A percentile compares a stretch with the other conserved stretches of the same genome.
Evolutionary conservation across 441 rosid genomes (phyloP).

Genomic region (Eutrema salsugineum): DNA sequence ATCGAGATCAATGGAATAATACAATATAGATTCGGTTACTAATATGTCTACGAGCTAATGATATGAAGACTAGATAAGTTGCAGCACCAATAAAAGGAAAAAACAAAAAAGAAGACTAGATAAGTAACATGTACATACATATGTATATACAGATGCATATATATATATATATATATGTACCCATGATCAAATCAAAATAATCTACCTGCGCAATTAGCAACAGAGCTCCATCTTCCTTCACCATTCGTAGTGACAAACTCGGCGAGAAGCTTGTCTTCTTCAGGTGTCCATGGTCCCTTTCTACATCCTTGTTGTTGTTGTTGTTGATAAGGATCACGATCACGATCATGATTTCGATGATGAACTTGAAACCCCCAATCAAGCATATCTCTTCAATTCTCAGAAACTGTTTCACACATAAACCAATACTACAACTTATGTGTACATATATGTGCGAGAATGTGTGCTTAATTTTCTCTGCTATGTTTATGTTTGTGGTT

Average conservation of each 20-base stretch:
- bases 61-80: neutral
- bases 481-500: constrained; percentile 8
- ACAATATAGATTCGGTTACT: neutral
- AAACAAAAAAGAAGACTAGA: neutral
- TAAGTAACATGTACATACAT: neutral
- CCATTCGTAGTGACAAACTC: constrained; percentile 57
- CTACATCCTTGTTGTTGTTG: constrained; percentile 52
- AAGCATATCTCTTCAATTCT: constrained; percentile 35
- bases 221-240: constrained; percentile 80
- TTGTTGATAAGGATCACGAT: constrained; percentile 21
- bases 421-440: constrained; percentile 12
- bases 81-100: too few relatives aligned
- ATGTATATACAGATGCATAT: neutral
- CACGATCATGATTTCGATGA: constrained; percentile 2
- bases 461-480: neutral
- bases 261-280: constrained; percentile 59
- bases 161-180: neutral
- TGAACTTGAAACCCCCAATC: constrained; percentile 44
- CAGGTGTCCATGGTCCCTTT: constrained; percentile 85
- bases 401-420: constrained; percentile 33
- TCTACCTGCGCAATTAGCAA: constrained; percentile 57
- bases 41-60: neutral
- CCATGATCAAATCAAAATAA: neutral
- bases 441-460: neutral
- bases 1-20: neutral